Conservation (phyloP, 257 asterid genomes). For the Apocynum venetum region DNA sequence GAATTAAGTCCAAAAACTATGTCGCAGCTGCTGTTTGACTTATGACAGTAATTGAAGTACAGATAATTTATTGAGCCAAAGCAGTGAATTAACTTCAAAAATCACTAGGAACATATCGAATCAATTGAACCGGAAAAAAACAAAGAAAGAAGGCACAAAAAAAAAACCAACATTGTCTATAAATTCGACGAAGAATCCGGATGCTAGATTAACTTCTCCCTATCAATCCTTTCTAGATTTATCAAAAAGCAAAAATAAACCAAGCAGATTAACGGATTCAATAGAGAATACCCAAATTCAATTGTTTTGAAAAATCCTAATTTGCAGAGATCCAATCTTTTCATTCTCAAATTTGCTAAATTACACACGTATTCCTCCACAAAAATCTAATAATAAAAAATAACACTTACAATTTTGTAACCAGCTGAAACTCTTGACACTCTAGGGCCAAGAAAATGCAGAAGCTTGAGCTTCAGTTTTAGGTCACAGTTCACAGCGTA, state of each 20-base stretch:
- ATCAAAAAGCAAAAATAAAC: not conserved
- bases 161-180: not conserved
- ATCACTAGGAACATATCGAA: not conserved
- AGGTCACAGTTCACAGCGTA: not conserved
- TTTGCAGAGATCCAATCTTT: not conserved
- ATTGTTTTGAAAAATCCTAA: not conserved
- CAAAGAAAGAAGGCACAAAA: not conserved
- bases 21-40: not conserved
- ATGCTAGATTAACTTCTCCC: not conserved
- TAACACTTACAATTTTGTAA: constrained; percentile 19
- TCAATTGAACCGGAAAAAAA: not conserved
- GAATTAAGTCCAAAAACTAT: not conserved
- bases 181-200: not conserved
- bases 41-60: not conserved
- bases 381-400: not conserved
- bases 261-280: not conserved
- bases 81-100: not conserved
- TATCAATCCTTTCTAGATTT: not conserved
- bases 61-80: not conserved
- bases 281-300: not conserved
- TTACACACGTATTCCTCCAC: not conserved
- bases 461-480: constrained; percentile 2
- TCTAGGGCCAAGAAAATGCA: not conserved
- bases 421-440: not conserved
- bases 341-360: not conserved